These are phyloP conservation scores for Zhuliangozyma blackwelliae DNA, from an alignment of 1,139 yeast genomes.

Conservation along the genomic window DNA sequence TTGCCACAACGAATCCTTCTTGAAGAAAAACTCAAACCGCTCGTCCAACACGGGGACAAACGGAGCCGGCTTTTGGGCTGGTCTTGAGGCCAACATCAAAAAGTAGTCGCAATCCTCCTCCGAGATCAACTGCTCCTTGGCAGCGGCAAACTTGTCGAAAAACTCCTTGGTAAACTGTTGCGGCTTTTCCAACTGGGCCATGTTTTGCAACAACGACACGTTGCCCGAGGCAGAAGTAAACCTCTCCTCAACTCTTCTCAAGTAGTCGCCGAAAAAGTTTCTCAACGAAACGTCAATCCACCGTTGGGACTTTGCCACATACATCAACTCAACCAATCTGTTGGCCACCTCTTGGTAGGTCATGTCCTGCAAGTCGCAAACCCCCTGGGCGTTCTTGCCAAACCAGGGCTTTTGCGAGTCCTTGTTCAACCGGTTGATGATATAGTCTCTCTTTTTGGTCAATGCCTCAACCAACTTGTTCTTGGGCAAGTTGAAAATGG, in stretches of 20 bases:
- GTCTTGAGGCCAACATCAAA: conserved; percentile 77
- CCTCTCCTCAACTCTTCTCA: conserved; percentile 96
- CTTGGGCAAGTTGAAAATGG: conserved; percentile 88
- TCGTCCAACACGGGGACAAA: conserved; percentile 94
- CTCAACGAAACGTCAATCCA: conserved; percentile 90
- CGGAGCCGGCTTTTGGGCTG: conserved; percentile 94
- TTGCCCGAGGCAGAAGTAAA: conserved; percentile 56
- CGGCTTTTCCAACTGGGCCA: conserved; percentile 64
- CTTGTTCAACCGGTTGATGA: conserved; percentile 78
- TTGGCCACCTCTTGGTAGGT: conserved; percentile 88
- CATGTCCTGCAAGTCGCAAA: conserved; percentile 92
- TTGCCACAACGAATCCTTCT: conserved; percentile 99
- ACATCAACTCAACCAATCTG: conserved; percentile 86
- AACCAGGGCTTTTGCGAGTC: conserved; percentile 99
- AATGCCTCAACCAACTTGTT: conserved; percentile 80
- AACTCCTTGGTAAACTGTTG: conserved; percentile 54
- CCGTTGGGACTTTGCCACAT: conserved; percentile 69
- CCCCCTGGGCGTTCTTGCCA: conserved; percentile 70
- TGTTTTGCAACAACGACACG: conserved; percentile 71
- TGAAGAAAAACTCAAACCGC: conserved; percentile 91
- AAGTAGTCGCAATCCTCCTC: conserved; percentile 96
- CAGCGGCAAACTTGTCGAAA: conserved; percentile 65
- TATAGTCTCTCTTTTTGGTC: conserved; percentile 78
- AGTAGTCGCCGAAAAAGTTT: conserved; percentile 79
- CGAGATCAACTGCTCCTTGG: conserved; percentile 77